Percentiles rank a stretch among this genome's conserved stretches.
These are phyloP conservation scores for Vanderwaltozyma polyspora DNA, from an alignment of 805 yeast species.

Conservation along the genomic window DNA sequence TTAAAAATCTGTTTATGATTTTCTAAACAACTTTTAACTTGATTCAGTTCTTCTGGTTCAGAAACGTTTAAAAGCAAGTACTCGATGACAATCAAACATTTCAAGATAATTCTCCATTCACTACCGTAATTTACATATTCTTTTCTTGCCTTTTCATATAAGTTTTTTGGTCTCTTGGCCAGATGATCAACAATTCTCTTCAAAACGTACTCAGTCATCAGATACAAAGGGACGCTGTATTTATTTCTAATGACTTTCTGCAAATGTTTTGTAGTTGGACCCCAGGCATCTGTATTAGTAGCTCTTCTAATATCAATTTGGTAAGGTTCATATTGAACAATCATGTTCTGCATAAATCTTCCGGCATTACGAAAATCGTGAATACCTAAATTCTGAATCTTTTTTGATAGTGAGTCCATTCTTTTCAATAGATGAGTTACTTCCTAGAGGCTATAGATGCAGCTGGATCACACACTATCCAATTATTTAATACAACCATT, in stretches of 20 bases:
- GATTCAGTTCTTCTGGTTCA: conserved; percentile 24
- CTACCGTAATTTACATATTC: conserved; percentile 31
- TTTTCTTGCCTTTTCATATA: conserved; percentile 29
- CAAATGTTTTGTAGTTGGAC: conserved; percentile 37
- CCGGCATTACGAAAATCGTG: conserved; percentile 33
- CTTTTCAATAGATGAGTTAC: background rate
- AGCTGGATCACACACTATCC: no score
- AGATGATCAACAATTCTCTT: conserved; percentile 28
- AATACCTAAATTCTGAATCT: conserved; percentile 27
- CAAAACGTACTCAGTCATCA: conserved; percentile 28
- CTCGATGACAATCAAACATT: conserved; percentile 29
- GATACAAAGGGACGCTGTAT: conserved; percentile 22
- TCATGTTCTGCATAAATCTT: conserved; percentile 29
- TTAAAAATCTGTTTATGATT: conserved; percentile 24
- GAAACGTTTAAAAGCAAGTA: conserved; percentile 26
- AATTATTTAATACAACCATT: no score
- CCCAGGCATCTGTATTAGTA: conserved; percentile 44
- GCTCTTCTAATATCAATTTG: conserved; percentile 33
- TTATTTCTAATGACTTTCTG: conserved; percentile 25
- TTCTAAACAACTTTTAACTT: conserved; percentile 15
- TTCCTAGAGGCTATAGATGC: no score
- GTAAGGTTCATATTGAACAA: conserved; percentile 30
- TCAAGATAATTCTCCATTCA: conserved; percentile 32
- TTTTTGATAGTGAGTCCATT: conserved; percentile 26
- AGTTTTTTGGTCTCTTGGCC: conserved; percentile 26